Base-by-base conservation (phyloP, 306 rosid species). In the Datisca glomerata region DNA sequence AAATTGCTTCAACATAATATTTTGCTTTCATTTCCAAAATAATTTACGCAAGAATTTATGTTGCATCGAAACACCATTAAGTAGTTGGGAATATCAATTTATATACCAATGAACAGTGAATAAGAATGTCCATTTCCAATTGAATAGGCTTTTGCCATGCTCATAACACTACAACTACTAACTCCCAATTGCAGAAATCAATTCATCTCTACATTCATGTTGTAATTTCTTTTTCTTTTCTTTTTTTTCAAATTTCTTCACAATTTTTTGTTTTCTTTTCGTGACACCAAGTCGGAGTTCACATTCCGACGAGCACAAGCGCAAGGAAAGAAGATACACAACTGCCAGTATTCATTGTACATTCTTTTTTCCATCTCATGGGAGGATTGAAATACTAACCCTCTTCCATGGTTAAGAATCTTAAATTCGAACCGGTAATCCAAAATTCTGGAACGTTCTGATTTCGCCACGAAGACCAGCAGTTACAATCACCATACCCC, bases 401-500 rank as follows among this genome's bases (percentile, higher is more conserved):
- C n/a, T n/a, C n/a, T n/a, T n/a, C n/a, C n/a, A n/a, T n/a, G n/a
- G n/a, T n/a, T n/a, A n/a, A n/a, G n/a, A n/a, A n/a, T n/a, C 57
- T 68, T 55, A 91, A 34, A 84, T 78, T 54, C 82, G 68, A 59
- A 91, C 70, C 11, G 98, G 92, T 35, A 73, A 66, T 53, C 98
- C 94, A 73, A 91, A 91, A 73, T 91, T 91, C 50, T 80, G 98
- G 73, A 75, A 91, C 43, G 94, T 79, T 75, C 78, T 59, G 58
- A 91, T 84, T 53, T 91, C 94, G 27, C 98, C 98, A 47, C 86
- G 61, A 41, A 78, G 86, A 42, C 96, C 86, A 2, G 98, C 98
- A 29, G 94, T 78, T 43, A 91, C 95, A 51, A 91, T 73, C 85
- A 91, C 98, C 85, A 91, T 53, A 35, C 96, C 94, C 98, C 93